Evolutionary conservation across 352 stramenopile genomes (phyloP), one percentile per base, ranked within the genome.

Genomic region (Phytophthora capsici): DNA sequence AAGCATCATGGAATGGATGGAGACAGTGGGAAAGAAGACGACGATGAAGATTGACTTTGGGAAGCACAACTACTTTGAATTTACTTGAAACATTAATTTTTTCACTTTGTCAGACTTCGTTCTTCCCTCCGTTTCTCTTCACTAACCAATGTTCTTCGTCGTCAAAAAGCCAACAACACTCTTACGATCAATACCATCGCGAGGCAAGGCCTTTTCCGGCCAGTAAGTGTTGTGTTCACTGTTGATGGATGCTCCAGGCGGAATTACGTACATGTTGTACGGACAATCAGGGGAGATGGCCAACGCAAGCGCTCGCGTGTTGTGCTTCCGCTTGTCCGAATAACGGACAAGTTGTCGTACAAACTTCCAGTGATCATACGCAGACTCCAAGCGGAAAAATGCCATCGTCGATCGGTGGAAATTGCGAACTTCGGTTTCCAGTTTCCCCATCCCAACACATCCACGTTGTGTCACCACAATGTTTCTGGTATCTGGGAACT

Each of bases 191-290:
- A 75, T 64, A 50, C 55, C 53, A 57, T 79, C 58, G 2, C 69
- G 64, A 28, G 80, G 81, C 14, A 92, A 63, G 26, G 64, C 51
- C 8, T 78, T 76, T 23, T 71, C 60, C 3, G 86, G 80, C 81
- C 80, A 91, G 47, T 94, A 94, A 26, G 86, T 66, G 26, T 92
- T 93, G 16, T 83, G 58, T 3, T 81, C 58, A 43, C 86, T 90
- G 63, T 94, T 94, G 43, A 94, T 86, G 2, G 86, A 92, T 9
- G 71, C 79, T 26, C 82, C 84, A 1, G 86, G 84, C 4, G 86
- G 86, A 57, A 94, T 82, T 9, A 94, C 20, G 44, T 86, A 93
- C 59, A 93, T 67, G 6, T 71, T 59, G 57, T 82, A 87, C 25
- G 77, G 67, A 6, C 51, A 78, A 3, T 72, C 56, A 1, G 75